Base-by-base conservation (phyloP, 495 filamentous ascomycete species). In the Mytilinidion resinicola region DNA sequence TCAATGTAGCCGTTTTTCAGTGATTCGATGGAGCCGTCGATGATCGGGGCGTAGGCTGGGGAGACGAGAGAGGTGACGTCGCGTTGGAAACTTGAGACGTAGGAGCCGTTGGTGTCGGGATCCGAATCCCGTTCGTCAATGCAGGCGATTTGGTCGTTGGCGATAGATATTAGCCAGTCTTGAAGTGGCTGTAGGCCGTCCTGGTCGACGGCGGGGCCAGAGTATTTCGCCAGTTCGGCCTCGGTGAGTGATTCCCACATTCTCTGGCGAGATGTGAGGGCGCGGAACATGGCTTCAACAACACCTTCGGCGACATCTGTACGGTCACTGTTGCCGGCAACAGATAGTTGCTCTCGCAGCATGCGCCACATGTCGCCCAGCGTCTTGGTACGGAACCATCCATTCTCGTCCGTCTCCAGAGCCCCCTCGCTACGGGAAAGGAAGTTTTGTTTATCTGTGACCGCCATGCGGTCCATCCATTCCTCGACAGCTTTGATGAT, bases 61-160 rank as follows among this genome's bases (percentile, higher is more conserved):
- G 89, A 86, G 46, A 97, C 89, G 11, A 93, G 74, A 1, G 85
- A 74, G 62, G 84, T 84, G 67, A 93, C 83, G 61, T 91, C 88
- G 60, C 80, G 79, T 58, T 82, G 83, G 81, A 96, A 96, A 61
- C 83, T 81, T 9, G 86, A 82, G 42, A 96, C 78, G 76, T 95
- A 95, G 34, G 85, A 85, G 33, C 85, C 63, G 39, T 85, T 83
- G 44, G 79, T 82, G 35, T 83, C 82, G 50, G 88, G 85, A 57
- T 84, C 84, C 55, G 81, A 82, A 56, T 82, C 77, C 21, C 10
- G 44, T 69, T 96, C 93, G 69, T 96, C 91, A 67, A 96, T 96
- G 72, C 90, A 95, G 53, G 89, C 89, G 64, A 99, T 96, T 69
- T 99, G 93, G 72, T 99, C 93, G 73, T 97, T 99, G 58, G 93